These are phyloP conservation scores for Lippia alba DNA, from an alignment of 305 asterid genomes.

Conservation along the genomic window DNA sequence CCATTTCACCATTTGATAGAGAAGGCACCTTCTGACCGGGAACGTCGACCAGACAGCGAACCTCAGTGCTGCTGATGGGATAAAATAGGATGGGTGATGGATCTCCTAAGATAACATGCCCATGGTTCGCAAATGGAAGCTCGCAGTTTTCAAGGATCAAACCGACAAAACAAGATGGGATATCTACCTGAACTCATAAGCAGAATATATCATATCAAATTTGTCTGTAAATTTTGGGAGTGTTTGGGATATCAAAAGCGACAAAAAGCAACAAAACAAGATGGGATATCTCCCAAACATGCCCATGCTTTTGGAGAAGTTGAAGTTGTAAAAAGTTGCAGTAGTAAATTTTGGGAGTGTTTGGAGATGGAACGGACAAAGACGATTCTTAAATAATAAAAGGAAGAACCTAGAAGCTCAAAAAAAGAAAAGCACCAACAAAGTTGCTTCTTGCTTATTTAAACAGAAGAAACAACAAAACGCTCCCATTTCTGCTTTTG, in stretches of 20 bases:
- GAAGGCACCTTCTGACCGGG: conserved; percentile 95
- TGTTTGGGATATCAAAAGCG: too few species aligned
- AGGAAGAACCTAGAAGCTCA: neutral
- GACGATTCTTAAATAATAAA: neutral
- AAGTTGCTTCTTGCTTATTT: too few species aligned
- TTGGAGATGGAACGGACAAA: neutral
- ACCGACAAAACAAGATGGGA: conserved; percentile 92
- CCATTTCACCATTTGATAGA: conserved; percentile 79
- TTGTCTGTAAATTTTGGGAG: too few species aligned
- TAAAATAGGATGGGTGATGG: conserved; percentile 93
- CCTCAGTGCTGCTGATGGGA: conserved; percentile 83
- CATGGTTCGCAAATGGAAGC: conserved; percentile 81
- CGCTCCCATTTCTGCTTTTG: too few species aligned
- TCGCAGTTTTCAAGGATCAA: conserved; percentile 76
- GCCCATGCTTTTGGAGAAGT: too few species aligned
- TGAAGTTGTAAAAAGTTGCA: too few species aligned
- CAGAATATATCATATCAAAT: conserved; percentile 9
- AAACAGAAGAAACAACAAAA: too few species aligned
- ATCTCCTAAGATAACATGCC: conserved; percentile 84
- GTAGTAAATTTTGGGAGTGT: too few species aligned
- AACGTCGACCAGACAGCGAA: conserved; percentile 87
- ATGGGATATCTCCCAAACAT: too few species aligned
- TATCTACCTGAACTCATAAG: conserved; percentile 65
- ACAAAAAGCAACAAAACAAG: too few species aligned
- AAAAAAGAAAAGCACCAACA: neutral